A percentile compares a stretch with the other conserved stretches of the same genome.
phyloP scores from a whole-genome alignment of 78 protist species.

The Tieghemostelium lacteum region DNA sequence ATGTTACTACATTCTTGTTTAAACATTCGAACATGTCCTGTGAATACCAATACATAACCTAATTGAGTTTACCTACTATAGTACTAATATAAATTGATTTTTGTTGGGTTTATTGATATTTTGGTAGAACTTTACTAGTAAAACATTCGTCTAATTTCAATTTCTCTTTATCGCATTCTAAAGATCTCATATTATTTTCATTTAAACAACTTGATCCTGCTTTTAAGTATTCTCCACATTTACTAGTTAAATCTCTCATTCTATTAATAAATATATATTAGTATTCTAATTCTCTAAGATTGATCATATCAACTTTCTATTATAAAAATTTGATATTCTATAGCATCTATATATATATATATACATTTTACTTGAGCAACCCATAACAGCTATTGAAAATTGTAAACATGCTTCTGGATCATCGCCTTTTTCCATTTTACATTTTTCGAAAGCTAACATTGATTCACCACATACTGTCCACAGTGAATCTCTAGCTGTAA shows the following conservation, averaged over 20 bases:
- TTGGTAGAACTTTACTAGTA: neutral
- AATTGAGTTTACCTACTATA: no score
- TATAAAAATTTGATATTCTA: neutral
- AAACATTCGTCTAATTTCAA: slow-evolving; percentile 9
- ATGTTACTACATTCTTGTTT: no score
- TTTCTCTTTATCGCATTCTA: slow-evolving; percentile 17
- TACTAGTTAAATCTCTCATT: slow-evolving; percentile 12
- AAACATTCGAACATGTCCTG: no score
- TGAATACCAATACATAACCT: no score
- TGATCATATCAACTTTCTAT: no score
- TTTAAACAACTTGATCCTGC: slow-evolving; percentile 3
- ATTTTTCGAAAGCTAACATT: slow-evolving; percentile 39
- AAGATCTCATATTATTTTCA: slow-evolving; percentile 47
- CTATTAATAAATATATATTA: slow-evolving; percentile 8
- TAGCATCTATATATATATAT: neutral
- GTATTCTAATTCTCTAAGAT: no score
- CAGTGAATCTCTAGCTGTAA: slow-evolving; percentile 3
- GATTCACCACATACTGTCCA: slow-evolving; percentile 37
- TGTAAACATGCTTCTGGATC: slow-evolving; percentile 52
- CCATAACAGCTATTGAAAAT: slow-evolving; percentile 37
- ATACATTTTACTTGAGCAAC: slow-evolving; percentile 66
- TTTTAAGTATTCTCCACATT: slow-evolving; percentile 8
- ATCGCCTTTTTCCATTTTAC: slow-evolving; percentile 59
- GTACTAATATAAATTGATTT: neutral
- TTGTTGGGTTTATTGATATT: neutral